Evolutionary conservation across 176 grass and related monocot genomes (phyloP).

Genomic region (Saccharum officinarum): DNA sequence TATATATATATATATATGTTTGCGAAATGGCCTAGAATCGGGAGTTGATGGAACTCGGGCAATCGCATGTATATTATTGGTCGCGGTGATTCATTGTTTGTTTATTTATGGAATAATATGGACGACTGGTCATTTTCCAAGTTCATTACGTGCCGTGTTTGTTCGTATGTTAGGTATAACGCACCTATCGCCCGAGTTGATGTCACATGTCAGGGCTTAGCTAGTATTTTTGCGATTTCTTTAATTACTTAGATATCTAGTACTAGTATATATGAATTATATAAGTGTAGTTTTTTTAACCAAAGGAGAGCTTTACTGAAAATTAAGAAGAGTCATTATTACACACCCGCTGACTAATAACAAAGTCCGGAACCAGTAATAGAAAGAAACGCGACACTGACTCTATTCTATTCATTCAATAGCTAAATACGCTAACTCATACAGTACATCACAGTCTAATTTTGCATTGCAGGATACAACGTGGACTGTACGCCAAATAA

Average conservation of each 20-base stretch:
- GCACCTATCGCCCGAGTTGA: background rate
- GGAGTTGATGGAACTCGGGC: background rate
- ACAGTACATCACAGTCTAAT: too few relatives aligned
- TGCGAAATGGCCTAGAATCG: background rate
- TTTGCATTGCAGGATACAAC: too few relatives aligned
- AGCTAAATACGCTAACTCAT: too few relatives aligned
- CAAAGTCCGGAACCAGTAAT: too few relatives aligned
- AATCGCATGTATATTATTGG: background rate
- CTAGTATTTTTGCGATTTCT: background rate
- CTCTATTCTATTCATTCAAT: too few relatives aligned
- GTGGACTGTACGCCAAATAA: too few relatives aligned
- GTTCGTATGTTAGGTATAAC: background rate
- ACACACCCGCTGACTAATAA: too few relatives aligned
- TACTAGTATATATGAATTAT: too few relatives aligned
- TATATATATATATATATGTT: background rate
- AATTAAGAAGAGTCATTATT: too few relatives aligned
- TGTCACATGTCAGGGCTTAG: background rate
- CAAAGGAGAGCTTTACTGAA: too few relatives aligned
- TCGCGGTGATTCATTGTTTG: background rate
- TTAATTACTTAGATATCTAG: background rate
- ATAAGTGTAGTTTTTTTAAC: too few relatives aligned
- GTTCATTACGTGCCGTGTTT: background rate
- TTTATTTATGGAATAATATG: background rate
- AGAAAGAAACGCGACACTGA: too few relatives aligned
- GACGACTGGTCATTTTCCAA: background rate